Evolutionary conservation across 148 eudicot genomes (phyloP), one percentile per base, ranked within the genome.

Genomic region (Chenopodium suecicum): DNA sequence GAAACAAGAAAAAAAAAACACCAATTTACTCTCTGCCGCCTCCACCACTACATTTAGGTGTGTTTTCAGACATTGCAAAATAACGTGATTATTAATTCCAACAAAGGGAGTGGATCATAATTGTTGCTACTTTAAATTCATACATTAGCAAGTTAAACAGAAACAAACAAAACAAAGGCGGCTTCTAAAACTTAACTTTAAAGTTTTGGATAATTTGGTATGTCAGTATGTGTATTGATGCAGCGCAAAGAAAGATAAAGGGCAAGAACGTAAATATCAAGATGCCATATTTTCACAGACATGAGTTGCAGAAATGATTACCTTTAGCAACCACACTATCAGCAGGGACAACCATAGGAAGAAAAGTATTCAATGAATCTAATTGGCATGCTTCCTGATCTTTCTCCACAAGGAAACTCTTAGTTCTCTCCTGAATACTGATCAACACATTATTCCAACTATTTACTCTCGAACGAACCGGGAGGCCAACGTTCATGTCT

Each of bases 401-500:
- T 77, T 84, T 88, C 82, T 88, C 86, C 77, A 65, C 82, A 78
- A 83, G 82, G 79, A 91, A 82, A 75, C 34, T 80, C 77, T 77
- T 85, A 11, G 97, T 93, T 85, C 96, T 90, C 64, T 86, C 93
- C 84, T 92, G 93, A 93, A 95, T 95, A 79, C 83, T 80, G 65
- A 86, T 73, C 86, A 95, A 83, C 54, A 95, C 90, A 87, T 88
- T 92, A 52, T 85, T 84, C 98, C 98, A 95, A 80, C 91, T 90
- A 82, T 95, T 95, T 62, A 94, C 97, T 80, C 97, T 92, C 0
- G 98, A 95, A 58, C 80, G 89, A 2, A 86, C 92, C 0, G 90
- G 88, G 47, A 93, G 85, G 65, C 98, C 97, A 5, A 93, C 96
- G 60, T 95, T 93, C 98, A 95, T 88, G 56, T 91, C 97, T 20